Percentiles rank a stretch among this genome's conserved stretches.
phyloP scores from a whole-genome alignment of 2,329 filamentous ascomycete species.

The Aspergillus proliferans region DNA sequence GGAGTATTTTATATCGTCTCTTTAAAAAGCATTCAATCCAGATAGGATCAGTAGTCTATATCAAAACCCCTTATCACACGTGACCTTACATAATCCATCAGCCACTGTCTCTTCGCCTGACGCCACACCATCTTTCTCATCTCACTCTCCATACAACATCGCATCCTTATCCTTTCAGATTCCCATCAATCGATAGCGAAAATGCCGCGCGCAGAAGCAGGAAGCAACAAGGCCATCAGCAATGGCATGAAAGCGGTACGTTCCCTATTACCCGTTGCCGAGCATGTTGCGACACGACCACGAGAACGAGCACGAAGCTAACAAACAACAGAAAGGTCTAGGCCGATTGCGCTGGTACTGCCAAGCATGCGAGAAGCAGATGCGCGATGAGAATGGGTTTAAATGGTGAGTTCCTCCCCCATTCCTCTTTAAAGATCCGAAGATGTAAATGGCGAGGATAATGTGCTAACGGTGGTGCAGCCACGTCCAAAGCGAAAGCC shows the following conservation, averaged over 20 bases:
- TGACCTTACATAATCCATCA: neutral
- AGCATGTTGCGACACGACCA: neutral
- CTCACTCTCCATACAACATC: neutral
- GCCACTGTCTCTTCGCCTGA: neutral
- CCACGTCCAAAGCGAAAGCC: conserved; percentile 76
- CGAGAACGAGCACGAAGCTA: conserved; percentile 1
- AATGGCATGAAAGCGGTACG: conserved; percentile 81
- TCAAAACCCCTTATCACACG: neutral
- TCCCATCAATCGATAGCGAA: conserved; percentile 27
- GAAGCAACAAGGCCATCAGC: conserved; percentile 80
- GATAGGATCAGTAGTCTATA: too few relatives aligned
- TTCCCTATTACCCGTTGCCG: conserved; percentile 38
- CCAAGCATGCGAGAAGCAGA: conserved; percentile 69
- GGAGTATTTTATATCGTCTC: conserved; percentile 8
- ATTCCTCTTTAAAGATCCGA: neutral
- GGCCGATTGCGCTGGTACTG: conserved; percentile 90
- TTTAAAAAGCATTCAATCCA: too few relatives aligned
- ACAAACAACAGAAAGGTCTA: conserved; percentile 37
- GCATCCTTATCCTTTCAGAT: neutral
- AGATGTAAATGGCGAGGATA: neutral
- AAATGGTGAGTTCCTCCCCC: conserved; percentile 47
- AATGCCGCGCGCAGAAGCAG: conserved; percentile 90
- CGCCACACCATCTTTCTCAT: conserved; percentile 12
- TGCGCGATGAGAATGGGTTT: conserved; percentile 83
- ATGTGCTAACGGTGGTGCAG: conserved; percentile 24